Evolutionary conservation across 345 rosid species (phyloP), one percentile per base, ranked within the genome.

Genomic region (Syzygium aromaticum): DNA sequence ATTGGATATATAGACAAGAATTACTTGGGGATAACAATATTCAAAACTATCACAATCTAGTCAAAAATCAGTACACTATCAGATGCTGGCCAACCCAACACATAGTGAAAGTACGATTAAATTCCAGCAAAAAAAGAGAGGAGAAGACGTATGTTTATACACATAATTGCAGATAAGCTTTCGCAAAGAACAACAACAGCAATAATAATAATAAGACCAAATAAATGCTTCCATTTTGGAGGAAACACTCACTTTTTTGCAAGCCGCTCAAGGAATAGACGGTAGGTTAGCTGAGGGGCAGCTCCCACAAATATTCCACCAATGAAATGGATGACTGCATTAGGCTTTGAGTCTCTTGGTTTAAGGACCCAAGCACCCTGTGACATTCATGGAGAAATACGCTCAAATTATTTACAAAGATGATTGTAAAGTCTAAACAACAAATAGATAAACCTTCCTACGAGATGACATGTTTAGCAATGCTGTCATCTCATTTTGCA

Each of bases 261-360:
- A 91, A 98, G 96, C 88, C 95, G 94, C 90, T 98, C 99, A 64
- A 98, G 98, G 92, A 98, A 96, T 92, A 93, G 91, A 25, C 99
- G 98, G 89, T 96, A 98, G 21, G 99, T 91, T 87, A 98, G 95
- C 90, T 98, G 99, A 33, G 99, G 99, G 61, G 99, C 99, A 21
- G 99, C 99, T 90, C 99, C 99, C 89, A 98, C 99, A 90, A 98
- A 98, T 90, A 98, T 94, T 28, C 99, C 99, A 46, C 99, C 99
- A 73, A 98, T 46, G 84, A 98, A 98, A 92, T 98, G 99, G 89
- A 93, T 96, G 84, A 96, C 96, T 86, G 96, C 91, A 89, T 92
- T 95, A 17, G 98, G 96, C 85, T 89, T 92, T 54, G 93, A 89
- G 89, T 87, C 87, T 86, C 89, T 94, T 49, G 99, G 99, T 92